Evolutionary conservation across 2,329 filamentous ascomycete species (phyloP).

Genomic region (Aureobasidium uvarum): DNA sequence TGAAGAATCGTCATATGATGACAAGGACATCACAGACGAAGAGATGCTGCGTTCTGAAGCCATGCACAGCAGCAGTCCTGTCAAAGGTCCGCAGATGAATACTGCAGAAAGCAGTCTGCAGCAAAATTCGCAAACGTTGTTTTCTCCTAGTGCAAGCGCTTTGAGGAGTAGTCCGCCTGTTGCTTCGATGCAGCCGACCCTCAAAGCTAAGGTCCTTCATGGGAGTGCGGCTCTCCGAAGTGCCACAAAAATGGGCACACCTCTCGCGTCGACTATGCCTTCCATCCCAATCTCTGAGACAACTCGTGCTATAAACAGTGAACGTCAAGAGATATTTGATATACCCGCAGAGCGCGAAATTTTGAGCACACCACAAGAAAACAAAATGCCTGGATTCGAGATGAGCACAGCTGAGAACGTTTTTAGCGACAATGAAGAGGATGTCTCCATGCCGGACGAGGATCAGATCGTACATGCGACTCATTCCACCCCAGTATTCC

Average conservation of each 20-base stretch:
- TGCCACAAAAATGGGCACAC: background rate
- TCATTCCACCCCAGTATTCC: background rate
- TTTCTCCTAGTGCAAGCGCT: background rate
- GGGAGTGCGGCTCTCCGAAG: background rate
- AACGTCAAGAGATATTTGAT: background rate
- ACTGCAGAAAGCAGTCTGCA: background rate
- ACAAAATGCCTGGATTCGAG: background rate
- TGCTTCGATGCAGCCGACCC: background rate
- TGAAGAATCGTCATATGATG: conserved; percentile 24
- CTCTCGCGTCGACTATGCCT: background rate
- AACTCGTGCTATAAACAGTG: background rate
- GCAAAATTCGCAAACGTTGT: background rate
- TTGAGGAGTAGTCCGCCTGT: conserved; percentile 18
- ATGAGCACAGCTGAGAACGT: background rate
- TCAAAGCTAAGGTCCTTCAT: background rate
- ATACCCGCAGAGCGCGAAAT: background rate
- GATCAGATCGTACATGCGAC: background rate
- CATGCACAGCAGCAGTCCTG: conserved; percentile 22
- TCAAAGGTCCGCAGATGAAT: background rate
- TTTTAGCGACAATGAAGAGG: background rate
- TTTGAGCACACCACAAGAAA: background rate
- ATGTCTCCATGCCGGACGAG: background rate
- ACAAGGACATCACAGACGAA: conserved; percentile 24
- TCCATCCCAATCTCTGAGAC: background rate
- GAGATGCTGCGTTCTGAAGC: conserved; percentile 3